Conservation (phyloP, 140 eudicot genomes). For the Cichorium intybus region DNA sequence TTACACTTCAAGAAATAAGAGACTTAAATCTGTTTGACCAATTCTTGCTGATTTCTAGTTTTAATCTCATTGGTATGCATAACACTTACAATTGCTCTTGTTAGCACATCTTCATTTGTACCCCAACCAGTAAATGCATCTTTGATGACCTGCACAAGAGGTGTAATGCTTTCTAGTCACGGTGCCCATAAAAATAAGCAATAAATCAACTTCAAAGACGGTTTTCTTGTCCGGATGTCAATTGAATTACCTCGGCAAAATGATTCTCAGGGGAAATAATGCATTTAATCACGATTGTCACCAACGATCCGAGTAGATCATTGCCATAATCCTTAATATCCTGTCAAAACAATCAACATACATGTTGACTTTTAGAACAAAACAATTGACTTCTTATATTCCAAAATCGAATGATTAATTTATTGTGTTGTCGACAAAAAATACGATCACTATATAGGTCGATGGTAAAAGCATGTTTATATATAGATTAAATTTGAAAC, state of each 20-base stretch:
- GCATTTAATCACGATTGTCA: conserved; percentile 52
- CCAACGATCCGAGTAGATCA: conserved; percentile 38
- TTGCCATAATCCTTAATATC: conserved; percentile 46
- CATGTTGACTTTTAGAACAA: too few species aligned
- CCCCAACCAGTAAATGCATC: conserved; percentile 53
- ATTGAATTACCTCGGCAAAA: conserved; percentile 49
- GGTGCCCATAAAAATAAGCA: neutral
- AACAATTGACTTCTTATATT: too few species aligned
- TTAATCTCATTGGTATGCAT: too few species aligned
- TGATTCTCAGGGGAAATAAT: conserved; percentile 58
- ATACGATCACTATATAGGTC: too few species aligned
- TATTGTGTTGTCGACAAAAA: neutral
- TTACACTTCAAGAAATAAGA: too few species aligned
- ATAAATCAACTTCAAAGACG: neutral
- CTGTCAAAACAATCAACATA: conserved; percentile 28
- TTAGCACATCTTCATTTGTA: conserved; percentile 64
- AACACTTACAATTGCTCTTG: conserved; percentile 48
- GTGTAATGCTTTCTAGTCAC: neutral
- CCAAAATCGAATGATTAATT: too few species aligned
- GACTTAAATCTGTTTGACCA: too few species aligned
- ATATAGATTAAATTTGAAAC: neutral
- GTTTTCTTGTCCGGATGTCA: neutral
- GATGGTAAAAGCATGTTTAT: neutral
- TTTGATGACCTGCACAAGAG: conserved; percentile 39
- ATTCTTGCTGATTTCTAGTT: too few species aligned